Evolutionary conservation across 2,329 filamentous ascomycete species (phyloP).

Genomic region (Colletotrichum sp.): DNA sequence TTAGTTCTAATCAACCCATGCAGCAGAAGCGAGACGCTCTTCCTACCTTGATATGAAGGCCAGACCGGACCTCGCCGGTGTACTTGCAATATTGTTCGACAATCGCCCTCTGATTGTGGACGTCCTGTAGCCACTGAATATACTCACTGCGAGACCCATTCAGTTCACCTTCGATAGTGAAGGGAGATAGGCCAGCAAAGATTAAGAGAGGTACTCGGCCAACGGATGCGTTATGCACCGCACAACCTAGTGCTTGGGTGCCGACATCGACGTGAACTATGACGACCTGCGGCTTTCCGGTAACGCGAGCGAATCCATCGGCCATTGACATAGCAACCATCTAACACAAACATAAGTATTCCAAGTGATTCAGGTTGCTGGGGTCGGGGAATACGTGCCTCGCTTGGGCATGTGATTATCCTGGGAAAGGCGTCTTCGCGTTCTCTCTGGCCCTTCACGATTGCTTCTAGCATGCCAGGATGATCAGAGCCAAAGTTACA

Average conservation of each 20-base stretch:
- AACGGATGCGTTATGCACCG: constrained; percentile 79
- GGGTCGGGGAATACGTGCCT: not conserved
- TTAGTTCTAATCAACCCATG: constrained; percentile 50
- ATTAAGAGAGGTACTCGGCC: constrained; percentile 78
- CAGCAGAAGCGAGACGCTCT: constrained; percentile 44
- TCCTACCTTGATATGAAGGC: constrained; percentile 31
- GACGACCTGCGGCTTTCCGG: constrained; percentile 75
- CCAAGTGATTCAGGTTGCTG: too few species aligned
- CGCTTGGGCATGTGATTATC: not conserved
- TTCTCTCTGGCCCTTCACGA: constrained; percentile 77
- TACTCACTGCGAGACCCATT: constrained; percentile 81
- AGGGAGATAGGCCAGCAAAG: constrained; percentile 79
- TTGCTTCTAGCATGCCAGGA: constrained; percentile 80
- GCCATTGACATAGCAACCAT: constrained; percentile 89
- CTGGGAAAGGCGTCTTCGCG: constrained; percentile 54
- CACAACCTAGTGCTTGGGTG: constrained; percentile 78
- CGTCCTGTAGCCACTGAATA: constrained; percentile 87
- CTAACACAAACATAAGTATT: constrained; percentile 45
- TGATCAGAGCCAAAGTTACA: constrained; percentile 76
- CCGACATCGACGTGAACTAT: constrained; percentile 85
- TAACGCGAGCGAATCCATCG: constrained; percentile 78
- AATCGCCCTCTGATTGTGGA: constrained; percentile 82
- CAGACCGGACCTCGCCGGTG: constrained; percentile 81
- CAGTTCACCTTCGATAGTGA: constrained; percentile 79
- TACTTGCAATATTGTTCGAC: constrained; percentile 87